A percentile compares a stretch with the other conserved stretches of the same genome.
Conservation (phyloP, 805 yeast genomes). For the Candida railenensis region DNA sequence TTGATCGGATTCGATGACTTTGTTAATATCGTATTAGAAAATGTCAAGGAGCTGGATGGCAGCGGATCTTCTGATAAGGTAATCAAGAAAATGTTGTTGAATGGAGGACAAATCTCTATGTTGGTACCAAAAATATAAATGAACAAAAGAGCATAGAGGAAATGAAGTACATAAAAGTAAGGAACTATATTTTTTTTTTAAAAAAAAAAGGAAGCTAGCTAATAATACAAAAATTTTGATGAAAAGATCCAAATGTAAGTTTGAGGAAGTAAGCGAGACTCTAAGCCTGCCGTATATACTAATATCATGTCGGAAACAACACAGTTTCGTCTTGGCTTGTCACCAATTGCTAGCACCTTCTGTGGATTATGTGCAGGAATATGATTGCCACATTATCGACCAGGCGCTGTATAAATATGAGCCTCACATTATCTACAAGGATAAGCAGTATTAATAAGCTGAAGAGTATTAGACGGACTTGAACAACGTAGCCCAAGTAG, state of each 20-base stretch:
- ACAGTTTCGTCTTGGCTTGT: too few species aligned
- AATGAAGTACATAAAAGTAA: too few species aligned
- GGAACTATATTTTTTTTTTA: background rate
- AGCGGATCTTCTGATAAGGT: slow-evolving; percentile 46
- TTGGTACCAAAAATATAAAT: slow-evolving; percentile 25
- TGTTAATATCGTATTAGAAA: slow-evolving; percentile 84
- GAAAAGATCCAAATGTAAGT: too few species aligned
- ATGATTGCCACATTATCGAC: background rate
- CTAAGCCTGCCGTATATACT: too few species aligned
- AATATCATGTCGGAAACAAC: too few species aligned
- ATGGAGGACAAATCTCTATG: slow-evolving; percentile 75
- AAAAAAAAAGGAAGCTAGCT: too few species aligned
- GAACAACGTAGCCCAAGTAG: too few species aligned
- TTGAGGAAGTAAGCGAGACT: too few species aligned
- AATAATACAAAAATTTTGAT: too few species aligned
- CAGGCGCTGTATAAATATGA: background rate
- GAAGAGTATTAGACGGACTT: too few species aligned
- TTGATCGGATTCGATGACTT: slow-evolving; percentile 93
- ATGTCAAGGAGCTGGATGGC: slow-evolving; percentile 62
- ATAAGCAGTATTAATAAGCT: background rate
- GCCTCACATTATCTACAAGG: too few species aligned
- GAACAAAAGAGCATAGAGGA: background rate
- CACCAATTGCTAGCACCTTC: too few species aligned
- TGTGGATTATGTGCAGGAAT: background rate
- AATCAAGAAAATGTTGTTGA: slow-evolving; percentile 59